Base-by-base conservation (phyloP, 495 filamentous ascomycete genomes). In the Xylaria curta region DNA sequence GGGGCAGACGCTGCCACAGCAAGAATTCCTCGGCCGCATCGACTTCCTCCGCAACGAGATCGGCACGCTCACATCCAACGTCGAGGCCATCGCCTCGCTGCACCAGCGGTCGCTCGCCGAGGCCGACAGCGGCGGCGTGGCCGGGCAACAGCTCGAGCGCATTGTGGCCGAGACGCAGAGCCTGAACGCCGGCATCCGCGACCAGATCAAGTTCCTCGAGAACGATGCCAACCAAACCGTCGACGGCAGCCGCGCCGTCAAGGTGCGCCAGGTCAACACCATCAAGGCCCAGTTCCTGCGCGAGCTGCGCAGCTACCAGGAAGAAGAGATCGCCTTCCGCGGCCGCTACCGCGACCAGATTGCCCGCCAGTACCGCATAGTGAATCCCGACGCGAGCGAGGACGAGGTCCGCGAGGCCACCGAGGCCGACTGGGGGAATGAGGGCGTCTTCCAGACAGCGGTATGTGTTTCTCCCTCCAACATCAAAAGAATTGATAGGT, bases 401-500 rank as follows among this genome's bases (percentile, higher is more conserved):
- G 79, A 80, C 15, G 89, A 93, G 78, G 87, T 92, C 59, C 81
- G 83, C 19, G 82, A 90, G 76, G 91, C 91, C 4, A 79, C 84
- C n/a, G 83, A 91, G 73, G 85, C 88, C 46, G 88, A 93, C 79
- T 92, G 89, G 87, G 90, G 89, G 26, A 85, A 92, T 69, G 91
- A 93, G 78, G 91, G 91, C 73, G 89, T 94, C 69, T 94, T 93
- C 83, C 90, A 92, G 80, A 89, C 87, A 51, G 91, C 91, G 59
- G 91, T 93, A 86, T 68, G 89, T 83, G 58, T 68, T 42, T 71
- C 42, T 61, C 46, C 54, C 6, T 17, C 64, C 21, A 21, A 6
- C n/a, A 10, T 46, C 28, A 59, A 40, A 31, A 12, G 31, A 12
- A 33, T n/a, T 38, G 7, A 12, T 4, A 12, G 7, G 46, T 62